Conservation (phyloP, 1,284 basidiomycete genomes). For the Apiotrichum domesticum region DNA sequence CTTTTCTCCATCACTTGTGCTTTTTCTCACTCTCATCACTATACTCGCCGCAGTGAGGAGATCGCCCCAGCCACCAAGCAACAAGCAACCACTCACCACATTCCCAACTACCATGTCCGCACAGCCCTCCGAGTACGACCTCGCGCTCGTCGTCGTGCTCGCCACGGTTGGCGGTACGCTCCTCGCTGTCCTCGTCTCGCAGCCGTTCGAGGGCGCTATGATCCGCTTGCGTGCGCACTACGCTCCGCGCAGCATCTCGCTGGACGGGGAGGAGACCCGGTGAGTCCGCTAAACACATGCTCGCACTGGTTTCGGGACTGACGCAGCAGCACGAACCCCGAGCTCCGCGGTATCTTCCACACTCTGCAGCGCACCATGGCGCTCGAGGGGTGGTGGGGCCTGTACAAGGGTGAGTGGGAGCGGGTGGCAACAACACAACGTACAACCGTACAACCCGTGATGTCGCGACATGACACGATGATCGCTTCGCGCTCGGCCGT, state of each 20-base stretch:
- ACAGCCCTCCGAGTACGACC: too few species aligned
- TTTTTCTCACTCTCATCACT: too few species aligned
- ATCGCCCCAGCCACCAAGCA: too few species aligned
- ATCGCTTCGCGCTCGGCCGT: not conserved
- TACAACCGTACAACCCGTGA: not conserved
- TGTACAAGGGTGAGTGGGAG: conserved; percentile 71
- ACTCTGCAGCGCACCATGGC: conserved; percentile 68
- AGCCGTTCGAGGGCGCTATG: conserved; percentile 44
- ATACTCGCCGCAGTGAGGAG: too few species aligned
- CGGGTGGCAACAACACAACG: not conserved
- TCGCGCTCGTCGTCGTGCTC: too few species aligned
- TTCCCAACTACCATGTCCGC: too few species aligned
- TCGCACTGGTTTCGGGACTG: not conserved
- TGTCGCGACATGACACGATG: not conserved
- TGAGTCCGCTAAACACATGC: conserved; percentile 10
- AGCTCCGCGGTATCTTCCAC: conserved; percentile 41
- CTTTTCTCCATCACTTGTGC: too few species aligned
- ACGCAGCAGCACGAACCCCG: not conserved
- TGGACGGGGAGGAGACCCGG: conserved; percentile 52
- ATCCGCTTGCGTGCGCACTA: conserved; percentile 48
- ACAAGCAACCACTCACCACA: too few species aligned
- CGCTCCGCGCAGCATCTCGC: conserved; percentile 59
- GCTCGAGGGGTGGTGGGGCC: conserved; percentile 70
- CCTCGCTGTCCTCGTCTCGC: conserved; percentile 29
- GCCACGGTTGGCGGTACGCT: too few species aligned